Conservation (phyloP, 2,329 filamentous ascomycete species). For the Microcyclosporella mali region DNA sequence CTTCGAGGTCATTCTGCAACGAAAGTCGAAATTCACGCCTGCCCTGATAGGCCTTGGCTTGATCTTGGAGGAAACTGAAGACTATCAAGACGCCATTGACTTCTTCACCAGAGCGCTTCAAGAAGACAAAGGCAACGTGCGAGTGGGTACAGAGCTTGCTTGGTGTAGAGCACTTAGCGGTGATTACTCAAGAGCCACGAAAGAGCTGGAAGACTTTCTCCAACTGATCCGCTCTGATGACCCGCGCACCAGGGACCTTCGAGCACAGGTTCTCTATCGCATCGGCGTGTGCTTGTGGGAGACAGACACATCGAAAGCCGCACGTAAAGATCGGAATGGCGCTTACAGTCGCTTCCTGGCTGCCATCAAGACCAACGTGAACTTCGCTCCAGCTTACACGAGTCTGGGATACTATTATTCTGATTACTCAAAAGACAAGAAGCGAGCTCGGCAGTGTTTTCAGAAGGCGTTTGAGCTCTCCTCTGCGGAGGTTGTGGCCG, state of each 20-base stretch:
- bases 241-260: conserved; percentile 59
- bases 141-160: conserved; percentile 76
- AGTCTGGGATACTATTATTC: conserved; percentile 84
- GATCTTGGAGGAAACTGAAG: conserved; percentile 87
- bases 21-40: conserved; percentile 68
- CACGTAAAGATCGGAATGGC: conserved; percentile 71
- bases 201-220: conserved; percentile 66
- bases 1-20: conserved; percentile 73
- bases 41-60: conserved; percentile 85
- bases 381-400: conserved; percentile 84
- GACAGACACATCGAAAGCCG: conserved; percentile 63
- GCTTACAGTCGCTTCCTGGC: conserved; percentile 79
- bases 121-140: conserved; percentile 67
- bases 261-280: conserved; percentile 79
- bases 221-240: conserved; percentile 58
- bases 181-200: conserved; percentile 61
- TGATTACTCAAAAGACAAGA: conserved; percentile 83
- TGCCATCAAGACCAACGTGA: conserved; percentile 79
- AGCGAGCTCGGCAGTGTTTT: conserved; percentile 83
- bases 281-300: conserved; percentile 86
- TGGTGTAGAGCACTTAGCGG: conserved; percentile 87
- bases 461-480: conserved; percentile 95
- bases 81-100: conserved; percentile 72
- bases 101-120: conserved; percentile 72
- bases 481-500: conserved; percentile 74